phyloP scores from a whole-genome alignment of 2,329 filamentous ascomycete species.

The Talaromyces albobiverticillius region DNA sequence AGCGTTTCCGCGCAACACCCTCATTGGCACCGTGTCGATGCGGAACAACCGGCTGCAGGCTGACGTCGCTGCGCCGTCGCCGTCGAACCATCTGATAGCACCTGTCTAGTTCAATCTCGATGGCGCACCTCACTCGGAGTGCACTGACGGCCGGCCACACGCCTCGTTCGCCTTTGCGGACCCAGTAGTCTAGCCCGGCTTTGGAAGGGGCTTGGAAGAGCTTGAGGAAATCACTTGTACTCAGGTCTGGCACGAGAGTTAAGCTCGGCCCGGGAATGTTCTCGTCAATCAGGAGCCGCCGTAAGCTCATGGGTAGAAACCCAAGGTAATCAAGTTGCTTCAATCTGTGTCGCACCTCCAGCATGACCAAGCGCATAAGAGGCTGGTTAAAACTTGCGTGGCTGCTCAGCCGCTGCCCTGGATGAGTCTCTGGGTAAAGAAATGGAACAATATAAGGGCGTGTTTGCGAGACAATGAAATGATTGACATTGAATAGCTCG shows the following conservation, averaged over 20 bases:
- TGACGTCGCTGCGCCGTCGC: constrained; percentile 29
- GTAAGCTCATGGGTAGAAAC: constrained; percentile 65
- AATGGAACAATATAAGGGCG: constrained; percentile 87
- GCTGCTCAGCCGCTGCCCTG: constrained; percentile 58
- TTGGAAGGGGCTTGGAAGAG: constrained; percentile 80
- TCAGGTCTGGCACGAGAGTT: constrained; percentile 78
- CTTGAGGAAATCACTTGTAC: constrained; percentile 68
- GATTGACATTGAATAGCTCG: constrained; percentile 88
- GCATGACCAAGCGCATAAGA: constrained; percentile 62
- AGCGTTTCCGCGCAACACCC: constrained; percentile 24
- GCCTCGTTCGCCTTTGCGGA: constrained; percentile 75
- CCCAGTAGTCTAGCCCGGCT: constrained; percentile 79
- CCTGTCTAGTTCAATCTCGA: constrained; percentile 84
- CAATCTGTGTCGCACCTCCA: constrained; percentile 77
- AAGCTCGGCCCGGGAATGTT: constrained; percentile 73
- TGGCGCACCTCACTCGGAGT: constrained; percentile 73
- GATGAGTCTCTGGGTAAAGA: constrained; percentile 75
- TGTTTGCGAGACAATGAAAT: constrained; percentile 92
- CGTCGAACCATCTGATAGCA: constrained; percentile 76
- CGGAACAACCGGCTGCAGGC: constrained; percentile 13
- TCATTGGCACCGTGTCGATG: constrained; percentile 27
- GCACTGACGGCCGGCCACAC: constrained; percentile 89
- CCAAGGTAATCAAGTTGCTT: constrained; percentile 76
- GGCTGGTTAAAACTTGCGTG: constrained; percentile 57
- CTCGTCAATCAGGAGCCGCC: constrained; percentile 79